phyloP scores from a whole-genome alignment of 768 basidiomycete species.

The Psilocybe azurescens region DNA sequence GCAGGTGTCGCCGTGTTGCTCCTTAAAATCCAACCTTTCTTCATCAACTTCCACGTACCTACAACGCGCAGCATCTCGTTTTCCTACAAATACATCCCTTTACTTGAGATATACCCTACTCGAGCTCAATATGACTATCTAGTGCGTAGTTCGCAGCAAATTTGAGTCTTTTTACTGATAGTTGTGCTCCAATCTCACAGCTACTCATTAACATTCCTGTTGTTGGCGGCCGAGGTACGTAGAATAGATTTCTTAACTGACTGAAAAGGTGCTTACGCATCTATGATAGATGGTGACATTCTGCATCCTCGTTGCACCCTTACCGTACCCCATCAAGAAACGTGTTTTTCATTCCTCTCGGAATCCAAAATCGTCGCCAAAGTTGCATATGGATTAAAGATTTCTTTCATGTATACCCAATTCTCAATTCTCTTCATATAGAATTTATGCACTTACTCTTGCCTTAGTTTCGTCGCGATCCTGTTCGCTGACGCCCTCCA shows the following conservation, averaged over 20 bases:
- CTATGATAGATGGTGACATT: conserved; percentile 75
- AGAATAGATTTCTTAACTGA: background rate
- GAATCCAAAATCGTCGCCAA: conserved; percentile 78
- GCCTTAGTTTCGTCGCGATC: conserved; percentile 76
- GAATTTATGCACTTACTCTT: background rate
- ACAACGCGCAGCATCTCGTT: conserved; percentile 12
- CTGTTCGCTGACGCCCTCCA: conserved; percentile 93
- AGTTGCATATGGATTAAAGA: conserved; percentile 89
- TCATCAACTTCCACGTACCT: conserved; percentile 21
- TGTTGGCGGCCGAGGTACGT: conserved; percentile 74
- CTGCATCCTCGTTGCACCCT: conserved; percentile 80
- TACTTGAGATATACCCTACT: background rate
- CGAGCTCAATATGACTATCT: conserved; percentile 46
- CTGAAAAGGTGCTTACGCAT: background rate
- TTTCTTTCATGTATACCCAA: conserved; percentile 82
- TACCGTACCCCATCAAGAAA: conserved; percentile 81
- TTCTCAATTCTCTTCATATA: too few species aligned
- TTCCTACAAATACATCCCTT: conserved; percentile 3
- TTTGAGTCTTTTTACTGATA: conserved; percentile 29
- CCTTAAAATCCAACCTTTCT: background rate
- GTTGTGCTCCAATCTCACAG: conserved; percentile 39
- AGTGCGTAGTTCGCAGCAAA: conserved; percentile 34
- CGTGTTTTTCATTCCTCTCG: conserved; percentile 69
- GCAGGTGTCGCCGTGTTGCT: too few species aligned
- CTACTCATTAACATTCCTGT: conserved; percentile 81